Evolutionary conservation across 331 rosid genomes (phyloP).

Genomic region (Dryas integrifolia): DNA sequence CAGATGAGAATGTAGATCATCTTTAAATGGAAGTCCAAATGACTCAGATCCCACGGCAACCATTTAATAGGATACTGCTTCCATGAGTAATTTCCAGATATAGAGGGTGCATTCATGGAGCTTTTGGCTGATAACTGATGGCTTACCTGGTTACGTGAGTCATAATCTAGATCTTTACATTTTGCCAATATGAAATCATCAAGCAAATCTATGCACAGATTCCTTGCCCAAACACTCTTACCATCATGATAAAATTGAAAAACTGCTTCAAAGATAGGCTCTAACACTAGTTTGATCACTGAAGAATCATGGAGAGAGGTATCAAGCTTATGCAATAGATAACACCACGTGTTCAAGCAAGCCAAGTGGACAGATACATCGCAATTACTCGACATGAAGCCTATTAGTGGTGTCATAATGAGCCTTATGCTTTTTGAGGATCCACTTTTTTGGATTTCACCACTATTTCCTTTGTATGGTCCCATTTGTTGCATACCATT

Average conservation of each 20-base stretch:
- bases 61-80: conserved; percentile 59
- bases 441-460: conserved; percentile 41
- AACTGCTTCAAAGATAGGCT: conserved; percentile 62
- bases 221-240: conserved; percentile 61
- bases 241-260: conserved; percentile 59
- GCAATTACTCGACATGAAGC: conserved; percentile 62
- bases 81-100: conserved; percentile 50
- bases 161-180: conserved; percentile 36
- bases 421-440: conserved; percentile 66
- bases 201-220: conserved; percentile 54
- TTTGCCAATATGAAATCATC: conserved; percentile 55
- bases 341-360: conserved; percentile 79
- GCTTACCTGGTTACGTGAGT: conserved; percentile 25
- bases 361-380: conserved; percentile 64
- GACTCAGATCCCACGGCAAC: conserved; percentile 72
- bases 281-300: conserved; percentile 47
- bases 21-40: conserved; percentile 59
- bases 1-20: conserved; percentile 45
- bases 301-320: conserved; percentile 50
- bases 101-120: conserved; percentile 29
- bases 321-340: conserved; percentile 71
- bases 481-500: conserved; percentile 25
- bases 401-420: conserved; percentile 77
- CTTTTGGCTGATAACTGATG: conserved; percentile 23
- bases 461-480: conserved; percentile 21